phyloP scores from a whole-genome alignment of 768 basidiomycete species.

The Fistulinella prunicolor region DNA sequence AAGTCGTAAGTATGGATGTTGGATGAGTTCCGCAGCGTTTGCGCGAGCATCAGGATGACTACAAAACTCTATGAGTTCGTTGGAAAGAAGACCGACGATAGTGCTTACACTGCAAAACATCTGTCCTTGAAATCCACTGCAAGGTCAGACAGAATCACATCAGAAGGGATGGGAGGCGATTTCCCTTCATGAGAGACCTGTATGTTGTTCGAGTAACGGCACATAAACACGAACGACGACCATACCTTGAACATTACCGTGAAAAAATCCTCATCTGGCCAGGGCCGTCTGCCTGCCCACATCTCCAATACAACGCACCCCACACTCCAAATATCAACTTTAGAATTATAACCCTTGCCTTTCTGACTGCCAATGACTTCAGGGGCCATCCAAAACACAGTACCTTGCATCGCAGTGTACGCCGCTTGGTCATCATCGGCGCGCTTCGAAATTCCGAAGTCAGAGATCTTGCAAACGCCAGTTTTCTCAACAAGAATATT shows the following conservation, averaged over 20 bases:
- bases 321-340: conserved; percentile 98
- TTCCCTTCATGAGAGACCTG: conserved; percentile 84
- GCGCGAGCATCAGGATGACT: conserved; percentile 87
- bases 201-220: not conserved
- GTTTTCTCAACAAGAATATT: conserved; percentile 94
- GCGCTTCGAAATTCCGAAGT: conserved; percentile 98
- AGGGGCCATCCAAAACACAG: conserved; percentile 99
- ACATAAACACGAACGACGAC: not conserved
- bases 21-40: conserved; percentile 70
- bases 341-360: conserved; percentile 86
- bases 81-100: not conserved
- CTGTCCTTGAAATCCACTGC: conserved; percentile 84
- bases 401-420: conserved; percentile 93
- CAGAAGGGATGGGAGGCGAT: conserved; percentile 86
- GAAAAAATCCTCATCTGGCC: conserved; percentile 86
- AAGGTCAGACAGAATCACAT: conserved; percentile 67
- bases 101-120: conserved; percentile 84
- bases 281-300: conserved; percentile 96
- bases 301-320: conserved; percentile 99
- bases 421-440: conserved; percentile 83
- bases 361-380: conserved; percentile 87
- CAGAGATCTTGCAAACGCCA: conserved; percentile 95
- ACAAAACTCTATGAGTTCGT: conserved; percentile 3
- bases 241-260: conserved; percentile 93
- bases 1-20: conserved; percentile 74